A percentile compares a stretch with the other conserved stretches of the same genome.
Conservation (phyloP, 805 yeast species). For the Blastobotrys terrestris region DNA sequence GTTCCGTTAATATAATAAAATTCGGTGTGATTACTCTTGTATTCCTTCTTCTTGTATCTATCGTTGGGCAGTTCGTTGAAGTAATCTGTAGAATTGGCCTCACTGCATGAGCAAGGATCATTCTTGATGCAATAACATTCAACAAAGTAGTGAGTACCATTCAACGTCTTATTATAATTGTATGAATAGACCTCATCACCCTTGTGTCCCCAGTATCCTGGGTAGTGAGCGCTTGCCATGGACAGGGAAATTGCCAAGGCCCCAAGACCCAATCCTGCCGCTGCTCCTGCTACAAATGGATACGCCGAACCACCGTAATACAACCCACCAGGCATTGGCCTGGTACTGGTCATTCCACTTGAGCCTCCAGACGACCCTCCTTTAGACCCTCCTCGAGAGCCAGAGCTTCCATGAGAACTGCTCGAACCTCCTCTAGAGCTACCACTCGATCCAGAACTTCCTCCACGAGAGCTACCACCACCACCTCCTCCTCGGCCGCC, state of each 20-base stretch:
- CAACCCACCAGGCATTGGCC: constrained; percentile 2
- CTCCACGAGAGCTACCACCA: constrained; percentile 1
- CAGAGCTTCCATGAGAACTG: constrained; percentile 7
- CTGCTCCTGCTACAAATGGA: constrained; percentile 11
- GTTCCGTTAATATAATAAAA: constrained; percentile 17
- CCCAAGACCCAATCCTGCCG: constrained; percentile 4
- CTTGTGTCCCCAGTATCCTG: constrained; percentile 9
- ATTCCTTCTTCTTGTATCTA: constrained; percentile 3
- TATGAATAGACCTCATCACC: constrained; percentile 12
- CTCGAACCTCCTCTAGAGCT: constrained; percentile 6
- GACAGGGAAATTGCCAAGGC: constrained; percentile 1
- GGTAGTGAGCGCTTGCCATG: not conserved
- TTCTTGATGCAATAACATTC: constrained; percentile 17
- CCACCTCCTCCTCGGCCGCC: not conserved
- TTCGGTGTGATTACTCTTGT: constrained; percentile 4
- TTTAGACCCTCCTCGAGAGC: constrained; percentile 6
- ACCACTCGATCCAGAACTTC: constrained; percentile 4
- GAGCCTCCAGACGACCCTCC: constrained; percentile 4
- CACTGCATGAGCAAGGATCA: constrained; percentile 3
- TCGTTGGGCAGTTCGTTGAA: constrained; percentile 12
- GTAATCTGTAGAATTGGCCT: constrained; percentile 7
- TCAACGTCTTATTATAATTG: constrained; percentile 16
- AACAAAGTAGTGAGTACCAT: constrained; percentile 18
- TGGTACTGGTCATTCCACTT: not conserved
- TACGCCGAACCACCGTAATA: constrained; percentile 12